Base-by-base conservation (phyloP, 2,329 filamentous ascomycete genomes). In the Trichoderma sp. region DNA sequence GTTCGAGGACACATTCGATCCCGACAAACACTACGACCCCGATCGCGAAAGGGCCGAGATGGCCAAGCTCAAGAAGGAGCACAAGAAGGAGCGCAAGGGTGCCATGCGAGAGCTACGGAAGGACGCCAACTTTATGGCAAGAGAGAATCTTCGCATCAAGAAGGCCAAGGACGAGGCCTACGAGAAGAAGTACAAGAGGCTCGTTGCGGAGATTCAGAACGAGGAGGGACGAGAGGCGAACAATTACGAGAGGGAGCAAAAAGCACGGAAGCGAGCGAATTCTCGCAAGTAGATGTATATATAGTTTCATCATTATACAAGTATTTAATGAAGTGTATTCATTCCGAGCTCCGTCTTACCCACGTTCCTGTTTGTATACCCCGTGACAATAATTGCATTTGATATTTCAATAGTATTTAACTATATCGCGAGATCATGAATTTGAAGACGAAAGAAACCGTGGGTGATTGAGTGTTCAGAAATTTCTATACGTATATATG, bases 11-110 rank as follows among this genome's bases (percentile, higher is more conserved):
- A 87, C 88, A 69, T 99, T 94, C 87, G 96, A 97, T 79, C 96
- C 96, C 3, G 89, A 92, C 83, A 95, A 94, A 83, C 96, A 98
- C 86, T 98, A 99, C 87, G 96, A 99, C 78, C 94, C 94, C 0
- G 92, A 99, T 81, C 91, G 90, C 74, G 94, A 97, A 81, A 92
- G 96, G 40, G 91, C 92, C 27, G 94, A 97, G 77, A 82, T 92
- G 71, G 90, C 90, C 77, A 96, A 94, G 80, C 87, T 99, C 77
- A 90, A 90, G 82, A 90, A 90, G 72, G 95, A 98, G 83, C 92
- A 94, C 87, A 97, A 97, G 89, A 89, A 92, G 77, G 96, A 99
- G 86, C 88, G 89, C 80, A 99, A 99, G 88, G 95, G 94, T 1
- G 95, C 94, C 7, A 87, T 99, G 84, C 88, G 96, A 74, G 96